Conservation (phyloP, 805 yeast genomes). For the Candida schatavii region DNA sequence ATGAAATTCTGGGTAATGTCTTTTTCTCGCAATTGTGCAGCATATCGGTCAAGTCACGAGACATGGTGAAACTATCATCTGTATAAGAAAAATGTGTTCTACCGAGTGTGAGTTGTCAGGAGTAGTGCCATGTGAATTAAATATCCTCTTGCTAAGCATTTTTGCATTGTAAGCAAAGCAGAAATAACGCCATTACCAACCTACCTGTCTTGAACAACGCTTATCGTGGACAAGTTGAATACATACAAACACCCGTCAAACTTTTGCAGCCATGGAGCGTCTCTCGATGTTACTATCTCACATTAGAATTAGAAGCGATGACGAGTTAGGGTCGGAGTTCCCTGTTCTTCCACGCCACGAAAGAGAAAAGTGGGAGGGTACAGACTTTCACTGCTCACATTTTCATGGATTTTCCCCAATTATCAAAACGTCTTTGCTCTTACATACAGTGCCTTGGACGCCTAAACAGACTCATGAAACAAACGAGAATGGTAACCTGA, state of each 20-base stretch:
- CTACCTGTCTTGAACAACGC: no score
- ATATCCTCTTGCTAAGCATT: no score
- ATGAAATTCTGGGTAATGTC: no score
- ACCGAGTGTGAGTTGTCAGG: no score
- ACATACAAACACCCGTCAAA: background rate
- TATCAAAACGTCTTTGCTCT: background rate
- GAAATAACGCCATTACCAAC: no score
- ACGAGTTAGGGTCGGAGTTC: slow-evolving; percentile 12
- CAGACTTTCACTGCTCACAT: slow-evolving; percentile 5
- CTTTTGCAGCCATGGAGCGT: slow-evolving; percentile 11
- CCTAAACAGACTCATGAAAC: background rate
- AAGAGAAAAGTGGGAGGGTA: slow-evolving; percentile 10
- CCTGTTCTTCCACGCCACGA: slow-evolving; percentile 16
- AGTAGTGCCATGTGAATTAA: no score
- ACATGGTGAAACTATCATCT: no score
- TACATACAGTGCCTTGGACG: background rate
- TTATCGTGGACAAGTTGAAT: background rate
- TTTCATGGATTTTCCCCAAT: background rate
- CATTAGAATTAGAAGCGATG: slow-evolving; percentile 6
- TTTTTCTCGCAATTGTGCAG: no score
- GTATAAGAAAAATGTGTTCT: no score
- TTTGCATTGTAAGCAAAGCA: no score
- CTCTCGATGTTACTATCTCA: slow-evolving; percentile 18
- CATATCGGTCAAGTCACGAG: no score
- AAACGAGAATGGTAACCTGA: background rate